A percentile compares a stretch with the other conserved stretches of the same genome.
These are phyloP conservation scores for Bremia lactucae DNA, from an alignment of 352 stramenopile genomes.

Conservation along the genomic window DNA sequence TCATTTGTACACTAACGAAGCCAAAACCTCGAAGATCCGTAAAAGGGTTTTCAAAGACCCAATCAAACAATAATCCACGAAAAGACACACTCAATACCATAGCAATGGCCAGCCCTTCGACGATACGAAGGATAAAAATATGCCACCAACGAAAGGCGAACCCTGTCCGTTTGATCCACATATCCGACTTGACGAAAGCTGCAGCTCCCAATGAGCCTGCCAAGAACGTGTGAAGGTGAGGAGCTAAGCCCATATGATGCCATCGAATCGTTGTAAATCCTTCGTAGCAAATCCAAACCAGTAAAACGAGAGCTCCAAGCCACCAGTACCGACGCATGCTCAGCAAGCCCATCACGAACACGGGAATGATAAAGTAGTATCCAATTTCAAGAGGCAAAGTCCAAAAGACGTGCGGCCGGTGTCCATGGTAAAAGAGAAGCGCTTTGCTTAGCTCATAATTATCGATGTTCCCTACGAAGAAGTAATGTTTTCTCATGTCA, in stretches of 20 bases:
- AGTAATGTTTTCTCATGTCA: neutral
- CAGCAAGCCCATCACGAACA: constrained; percentile 19
- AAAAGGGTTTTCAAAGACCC: constrained; percentile 12
- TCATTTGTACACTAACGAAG: constrained; percentile 12
- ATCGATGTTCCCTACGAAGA: constrained; percentile 1
- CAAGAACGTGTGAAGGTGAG: constrained; percentile 24
- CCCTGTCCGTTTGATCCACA: constrained; percentile 11
- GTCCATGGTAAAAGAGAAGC: constrained; percentile 21
- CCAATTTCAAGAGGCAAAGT: constrained; percentile 13
- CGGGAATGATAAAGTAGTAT: constrained; percentile 33
- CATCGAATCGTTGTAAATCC: constrained; percentile 11
- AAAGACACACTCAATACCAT: constrained; percentile 17
- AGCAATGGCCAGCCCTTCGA: constrained; percentile 16
- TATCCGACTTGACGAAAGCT: constrained; percentile 17
- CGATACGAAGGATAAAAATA: constrained; percentile 17
- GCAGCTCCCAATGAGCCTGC: constrained; percentile 25
- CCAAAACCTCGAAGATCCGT: constrained; percentile 4
- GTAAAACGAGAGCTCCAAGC: constrained; percentile 11
- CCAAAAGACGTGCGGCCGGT: constrained; percentile 32
- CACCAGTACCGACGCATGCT: constrained; percentile 17
- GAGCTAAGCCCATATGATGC: constrained; percentile 6
- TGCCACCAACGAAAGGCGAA: constrained; percentile 14
- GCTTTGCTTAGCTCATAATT: constrained; percentile 28
- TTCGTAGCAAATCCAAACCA: constrained; percentile 15
- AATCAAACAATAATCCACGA: constrained; percentile 17